Conservation (phyloP, 306 rosid genomes). For the Biancaea sappan region DNA sequence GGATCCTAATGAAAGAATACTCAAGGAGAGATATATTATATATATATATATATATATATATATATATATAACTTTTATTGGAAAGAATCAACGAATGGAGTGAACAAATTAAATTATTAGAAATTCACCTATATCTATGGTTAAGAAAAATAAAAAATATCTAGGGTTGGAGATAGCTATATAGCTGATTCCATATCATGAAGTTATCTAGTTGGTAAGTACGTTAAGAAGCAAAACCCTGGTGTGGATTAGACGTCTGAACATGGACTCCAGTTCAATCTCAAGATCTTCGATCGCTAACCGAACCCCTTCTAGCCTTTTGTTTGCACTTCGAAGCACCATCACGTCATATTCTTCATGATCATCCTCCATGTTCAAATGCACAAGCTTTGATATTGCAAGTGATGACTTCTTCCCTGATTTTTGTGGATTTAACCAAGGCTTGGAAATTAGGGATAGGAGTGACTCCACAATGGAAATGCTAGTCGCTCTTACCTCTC, state of each 20-base stretch:
- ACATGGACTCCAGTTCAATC: constrained; percentile 57
- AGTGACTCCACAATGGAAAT: constrained; percentile 59
- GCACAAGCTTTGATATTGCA: constrained; percentile 45
- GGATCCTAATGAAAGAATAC: no score
- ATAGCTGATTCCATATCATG: neutral
- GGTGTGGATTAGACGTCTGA: constrained; percentile 68
- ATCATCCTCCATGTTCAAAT: constrained; percentile 15
- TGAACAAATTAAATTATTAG: no score
- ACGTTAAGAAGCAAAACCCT: constrained; percentile 67
- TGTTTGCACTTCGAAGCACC: constrained; percentile 57
- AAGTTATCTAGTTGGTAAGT: constrained; percentile 41
- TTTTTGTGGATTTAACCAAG: constrained; percentile 50
- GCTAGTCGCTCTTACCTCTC: constrained; percentile 53
- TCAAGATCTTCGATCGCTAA: constrained; percentile 60
- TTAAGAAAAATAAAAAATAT: no score
- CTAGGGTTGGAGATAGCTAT: no score
- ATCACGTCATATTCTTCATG: constrained; percentile 39
- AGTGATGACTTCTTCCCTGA: constrained; percentile 36
- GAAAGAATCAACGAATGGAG: no score
- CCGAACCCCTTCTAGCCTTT: constrained; percentile 55
- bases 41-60: no score
- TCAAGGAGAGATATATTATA: no score
- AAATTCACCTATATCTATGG: no score
- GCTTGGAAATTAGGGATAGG: constrained; percentile 51
- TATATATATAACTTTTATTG: no score